Evolutionary conservation across 257 asterid genomes (phyloP).

Genomic region (Ilex aquifolium): DNA sequence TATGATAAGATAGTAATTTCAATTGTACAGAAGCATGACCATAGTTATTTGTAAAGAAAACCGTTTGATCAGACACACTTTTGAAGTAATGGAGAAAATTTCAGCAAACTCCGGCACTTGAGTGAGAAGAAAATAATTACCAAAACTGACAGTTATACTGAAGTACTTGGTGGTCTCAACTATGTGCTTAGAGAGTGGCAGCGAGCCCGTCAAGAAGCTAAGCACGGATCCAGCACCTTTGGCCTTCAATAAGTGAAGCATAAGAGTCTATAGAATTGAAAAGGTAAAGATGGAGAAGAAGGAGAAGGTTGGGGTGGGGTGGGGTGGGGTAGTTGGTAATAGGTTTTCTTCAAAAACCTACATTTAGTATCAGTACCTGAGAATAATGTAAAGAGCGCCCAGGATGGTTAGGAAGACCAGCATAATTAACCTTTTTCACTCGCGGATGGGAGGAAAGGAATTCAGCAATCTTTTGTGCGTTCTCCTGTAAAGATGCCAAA

Average conservation of each 20-base stretch:
- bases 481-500: conserved; percentile 46
- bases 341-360: not conserved
- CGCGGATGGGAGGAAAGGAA: conserved; percentile 68
- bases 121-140: conserved; percentile 30
- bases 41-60: no score
- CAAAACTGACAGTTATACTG: conserved; percentile 81
- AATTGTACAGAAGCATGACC: no score
- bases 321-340: no score
- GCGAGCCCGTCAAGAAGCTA: conserved; percentile 75
- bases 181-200: conserved; percentile 78
- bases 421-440: conserved; percentile 65
- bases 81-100: no score
- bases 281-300: not conserved
- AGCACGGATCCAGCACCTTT: conserved; percentile 90
- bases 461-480: conserved; percentile 85
- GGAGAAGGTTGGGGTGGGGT: no score
- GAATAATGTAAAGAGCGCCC: conserved; percentile 70
- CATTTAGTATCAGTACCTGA: conserved; percentile 40
- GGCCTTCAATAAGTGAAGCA: conserved; percentile 44
- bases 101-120: not conserved
- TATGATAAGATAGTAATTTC: no score
- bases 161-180: conserved; percentile 73
- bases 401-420: conserved; percentile 69
- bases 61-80: no score
- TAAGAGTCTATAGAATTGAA: not conserved